A percentile compares a stretch with the other conserved stretches of the same genome.
These are phyloP conservation scores for Aleurites moluccanus DNA, from an alignment of 441 rosid species.

Conservation along the genomic window DNA sequence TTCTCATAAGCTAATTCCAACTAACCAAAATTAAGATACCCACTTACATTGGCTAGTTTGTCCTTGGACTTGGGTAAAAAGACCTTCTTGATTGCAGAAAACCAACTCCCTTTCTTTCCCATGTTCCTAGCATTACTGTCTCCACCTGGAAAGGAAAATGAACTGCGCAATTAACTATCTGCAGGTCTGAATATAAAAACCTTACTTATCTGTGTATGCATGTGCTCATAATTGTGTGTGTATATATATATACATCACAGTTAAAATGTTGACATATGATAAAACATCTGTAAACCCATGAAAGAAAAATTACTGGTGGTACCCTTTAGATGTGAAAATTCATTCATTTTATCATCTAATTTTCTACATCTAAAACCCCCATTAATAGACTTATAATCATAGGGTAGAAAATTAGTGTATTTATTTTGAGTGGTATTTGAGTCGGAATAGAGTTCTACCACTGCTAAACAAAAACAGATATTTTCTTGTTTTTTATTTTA, in stretches of 20 bases:
- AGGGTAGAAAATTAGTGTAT: too few relatives aligned
- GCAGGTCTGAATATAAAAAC: slow-evolving; percentile 18
- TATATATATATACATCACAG: neutral
- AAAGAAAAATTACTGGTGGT: neutral
- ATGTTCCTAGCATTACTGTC: slow-evolving; percentile 65
- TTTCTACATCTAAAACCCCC: neutral
- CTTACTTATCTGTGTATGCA: slow-evolving; percentile 6
- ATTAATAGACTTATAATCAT: neutral
- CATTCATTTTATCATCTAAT: neutral
- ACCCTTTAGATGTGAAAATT: slow-evolving; percentile 13
- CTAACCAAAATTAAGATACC: neutral
- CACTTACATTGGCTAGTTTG: slow-evolving; percentile 63
- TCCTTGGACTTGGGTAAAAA: slow-evolving; percentile 71
- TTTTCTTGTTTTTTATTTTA: neutral
- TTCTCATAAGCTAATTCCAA: neutral
- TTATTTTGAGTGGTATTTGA: too few relatives aligned
- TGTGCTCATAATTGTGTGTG: slow-evolving; percentile 8
- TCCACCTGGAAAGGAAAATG: slow-evolving; percentile 33
- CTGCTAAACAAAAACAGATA: slow-evolving; percentile 2
- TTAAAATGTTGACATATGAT: neutral
- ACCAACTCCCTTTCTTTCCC: slow-evolving; percentile 97
- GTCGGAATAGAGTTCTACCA: too few relatives aligned
- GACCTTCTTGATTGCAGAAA: slow-evolving; percentile 84
- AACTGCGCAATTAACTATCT: slow-evolving; percentile 11
- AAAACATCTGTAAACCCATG: neutral